These are phyloP conservation scores for sorghum (Sorghum bicolor) DNA, from an alignment of 176 grass and related monocot species.

Conservation along the genomic window DNA sequence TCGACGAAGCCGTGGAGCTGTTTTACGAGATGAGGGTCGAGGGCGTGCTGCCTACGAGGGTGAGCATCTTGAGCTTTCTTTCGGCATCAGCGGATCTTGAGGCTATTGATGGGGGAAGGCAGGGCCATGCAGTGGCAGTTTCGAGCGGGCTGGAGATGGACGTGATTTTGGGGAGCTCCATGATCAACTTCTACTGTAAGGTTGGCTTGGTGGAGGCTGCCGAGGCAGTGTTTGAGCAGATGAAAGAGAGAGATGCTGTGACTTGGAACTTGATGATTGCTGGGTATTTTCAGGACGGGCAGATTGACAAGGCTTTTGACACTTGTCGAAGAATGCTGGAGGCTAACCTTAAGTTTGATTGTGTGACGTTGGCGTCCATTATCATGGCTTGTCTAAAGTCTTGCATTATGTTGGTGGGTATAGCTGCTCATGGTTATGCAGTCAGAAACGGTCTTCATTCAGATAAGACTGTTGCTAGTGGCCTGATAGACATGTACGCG, in stretches of 20 bases:
- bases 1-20: slow-evolving; percentile 51
- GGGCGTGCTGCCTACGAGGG: slow-evolving; percentile 53
- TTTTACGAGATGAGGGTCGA: slow-evolving; percentile 57
- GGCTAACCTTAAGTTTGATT: slow-evolving; percentile 51
- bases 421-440: slow-evolving; percentile 67
- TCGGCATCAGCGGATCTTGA: slow-evolving; percentile 40
- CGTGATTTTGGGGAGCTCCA: slow-evolving; percentile 58
- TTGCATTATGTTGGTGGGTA: slow-evolving; percentile 31
- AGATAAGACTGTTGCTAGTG: slow-evolving; percentile 49
- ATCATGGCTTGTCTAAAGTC: slow-evolving; percentile 57
- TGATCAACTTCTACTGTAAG: slow-evolving; percentile 67
- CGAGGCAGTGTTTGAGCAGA: slow-evolving; percentile 53
- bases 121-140: slow-evolving; percentile 51
- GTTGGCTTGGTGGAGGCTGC: slow-evolving; percentile 59
- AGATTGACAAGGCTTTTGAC: slow-evolving; percentile 37
- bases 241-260: slow-evolving; percentile 51
- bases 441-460: slow-evolving; percentile 48
- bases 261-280: slow-evolving; percentile 79
- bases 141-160: slow-evolving; percentile 58
- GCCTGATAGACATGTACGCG: slow-evolving; percentile 62
- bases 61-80: slow-evolving; percentile 53
- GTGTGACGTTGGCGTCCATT: slow-evolving; percentile 55
- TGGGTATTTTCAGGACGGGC: slow-evolving; percentile 54
- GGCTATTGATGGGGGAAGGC: slow-evolving; percentile 48
- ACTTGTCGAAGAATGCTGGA: slow-evolving; percentile 53